These are phyloP conservation scores for Coemansia umbellata DNA, from an alignment of 192 early-diverging fungal genomes.

Conservation along the genomic window DNA sequence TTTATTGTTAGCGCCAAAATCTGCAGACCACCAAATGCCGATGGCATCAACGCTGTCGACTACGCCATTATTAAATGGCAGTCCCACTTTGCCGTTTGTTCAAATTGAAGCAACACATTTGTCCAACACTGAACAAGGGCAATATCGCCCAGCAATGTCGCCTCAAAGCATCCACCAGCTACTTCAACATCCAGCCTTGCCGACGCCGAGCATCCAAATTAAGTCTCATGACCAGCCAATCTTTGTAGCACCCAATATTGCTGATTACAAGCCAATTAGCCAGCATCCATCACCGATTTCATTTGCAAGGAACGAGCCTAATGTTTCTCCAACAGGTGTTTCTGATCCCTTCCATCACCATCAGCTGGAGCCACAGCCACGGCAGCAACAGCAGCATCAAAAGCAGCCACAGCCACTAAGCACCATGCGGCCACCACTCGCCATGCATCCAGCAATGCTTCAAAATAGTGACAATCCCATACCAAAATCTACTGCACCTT, in stretches of 20 bases:
- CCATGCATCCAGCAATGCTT: neutral
- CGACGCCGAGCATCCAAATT: neutral
- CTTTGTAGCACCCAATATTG: neutral
- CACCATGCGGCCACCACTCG: neutral
- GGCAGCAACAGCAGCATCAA: neutral
- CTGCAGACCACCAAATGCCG: neutral
- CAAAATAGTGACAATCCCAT: neutral
- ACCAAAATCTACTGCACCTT: neutral
- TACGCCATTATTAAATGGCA: too few species aligned
- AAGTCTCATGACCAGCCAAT: neutral
- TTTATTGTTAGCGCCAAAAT: neutral
- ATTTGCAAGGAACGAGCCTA: neutral
- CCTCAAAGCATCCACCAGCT: neutral
- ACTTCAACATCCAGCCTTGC: neutral
- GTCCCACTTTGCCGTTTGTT: too few species aligned
- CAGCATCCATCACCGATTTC: neutral
- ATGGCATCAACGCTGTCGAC: neutral
- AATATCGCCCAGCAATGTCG: neutral
- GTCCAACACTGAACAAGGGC: neutral
- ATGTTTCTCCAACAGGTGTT: neutral
- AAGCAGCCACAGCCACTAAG: neutral
- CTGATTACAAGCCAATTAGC: neutral
- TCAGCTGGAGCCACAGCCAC: neutral
- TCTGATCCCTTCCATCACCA: neutral
- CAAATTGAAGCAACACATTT: too few species aligned